Evolutionary conservation across 495 filamentous ascomycete genomes (phyloP), one percentile per base, ranked within the genome.

Genomic region (Daldinia bambusicola): DNA sequence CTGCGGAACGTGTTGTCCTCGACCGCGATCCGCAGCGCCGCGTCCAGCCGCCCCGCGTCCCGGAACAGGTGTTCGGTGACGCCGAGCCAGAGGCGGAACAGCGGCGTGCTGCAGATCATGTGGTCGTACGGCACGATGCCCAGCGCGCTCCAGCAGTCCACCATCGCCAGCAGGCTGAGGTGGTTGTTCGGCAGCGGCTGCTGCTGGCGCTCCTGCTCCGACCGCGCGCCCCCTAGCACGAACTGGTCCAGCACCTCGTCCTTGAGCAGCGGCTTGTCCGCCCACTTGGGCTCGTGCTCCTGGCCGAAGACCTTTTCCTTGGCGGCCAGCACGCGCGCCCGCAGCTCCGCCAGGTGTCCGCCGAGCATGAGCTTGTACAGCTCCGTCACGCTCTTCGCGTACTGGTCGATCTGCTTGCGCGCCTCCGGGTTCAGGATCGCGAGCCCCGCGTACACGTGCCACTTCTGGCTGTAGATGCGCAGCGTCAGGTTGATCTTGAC

Each of bases 401-500:
- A 99, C 82, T 98, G 94, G 60, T 89, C 84, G 75, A 99, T 98
- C 78, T 99, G 95, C 78, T 89, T 84, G 77, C 93, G 92, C 2
- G 95, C 95, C 22, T 91, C 88, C 4, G 94, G 94, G 78, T 99
- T 99, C 41, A 99, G 85, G 78, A 99, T 99, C 6, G 96, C 95
- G 6, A 99, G 89, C 4, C 95, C 95, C 36, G 95, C 95, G 78
- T 99, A 99, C 61, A 99, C 95, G 80, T 99, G 95, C 95, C 95
- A 99, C 79, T 98, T 98, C 79, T 97, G 96, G 64, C 91, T 90
- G 82, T 98, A 99, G 79, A 99, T 99, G 72, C 95, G 93, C 67
- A 99, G 81, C 41, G 93, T 98, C 67, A 98, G 88, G 80, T 99
- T 99, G 80, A 98, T 98, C 83, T 99, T 99, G 76, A 98, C 93